Base-by-base conservation (phyloP, 1,284 basidiomycete genomes). In the Trametes sp. region DNA sequence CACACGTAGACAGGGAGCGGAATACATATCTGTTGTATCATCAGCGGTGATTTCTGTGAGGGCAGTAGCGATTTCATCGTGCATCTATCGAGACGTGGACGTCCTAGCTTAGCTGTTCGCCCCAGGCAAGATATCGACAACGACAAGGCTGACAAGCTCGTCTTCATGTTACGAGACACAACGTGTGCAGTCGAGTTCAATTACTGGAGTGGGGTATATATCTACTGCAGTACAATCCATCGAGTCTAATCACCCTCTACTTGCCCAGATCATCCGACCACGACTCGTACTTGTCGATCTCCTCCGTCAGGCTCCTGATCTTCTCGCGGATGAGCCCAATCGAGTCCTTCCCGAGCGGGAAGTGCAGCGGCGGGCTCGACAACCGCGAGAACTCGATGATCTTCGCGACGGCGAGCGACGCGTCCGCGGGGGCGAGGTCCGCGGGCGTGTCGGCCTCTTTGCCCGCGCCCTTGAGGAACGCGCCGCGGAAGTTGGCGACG, bases 21-120 rank as follows among this genome's bases (percentile, higher is more conserved):
- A 54, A 45, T 44, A n/a, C 41, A 54, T 45, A 54, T 54, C 36
- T 54, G 38, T 54, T 54, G 52, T 54, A 54, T 19, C 36, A 54
- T 19, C 52, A 36, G 19, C 28, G 7, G 16, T 31, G 2, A 28
- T 29, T 26, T 4, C 14, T 24, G 28, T 48, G 46, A n/a, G n/a
- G n/a, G n/a, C n/a, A n/a, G n/a, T n/a, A n/a, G n/a, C n/a, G n/a
- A n/a, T n/a, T n/a, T n/a, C n/a, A n/a, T n/a, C n/a, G n/a, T n/a
- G n/a, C n/a, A n/a, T n/a, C n/a, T n/a, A n/a, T n/a, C n/a, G n/a
- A n/a, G n/a, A n/a, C n/a, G n/a, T n/a, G n/a, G n/a, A n/a, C n/a
- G n/a, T n/a, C n/a, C n/a, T n/a, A n/a, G n/a, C n/a, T n/a, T n/a
- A n/a, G n/a, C n/a, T n/a, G n/a, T n/a, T n/a, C n/a, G n/a, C n/a